Base-by-base conservation (phyloP, 75 land plant species). In the Pseudotsuga menziesii region DNA sequence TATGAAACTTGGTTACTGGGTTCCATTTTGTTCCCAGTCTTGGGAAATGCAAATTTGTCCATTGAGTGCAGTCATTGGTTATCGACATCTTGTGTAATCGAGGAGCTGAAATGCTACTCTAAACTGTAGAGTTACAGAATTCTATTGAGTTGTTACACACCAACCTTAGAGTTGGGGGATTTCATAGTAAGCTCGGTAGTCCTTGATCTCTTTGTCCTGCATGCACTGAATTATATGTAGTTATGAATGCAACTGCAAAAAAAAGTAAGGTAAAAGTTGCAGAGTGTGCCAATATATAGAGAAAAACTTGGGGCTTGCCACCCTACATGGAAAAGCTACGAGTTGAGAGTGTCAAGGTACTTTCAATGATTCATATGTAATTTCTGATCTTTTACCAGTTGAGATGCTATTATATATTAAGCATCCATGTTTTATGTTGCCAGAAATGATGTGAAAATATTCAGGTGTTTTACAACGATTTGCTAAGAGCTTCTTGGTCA, bases 211-310 rank as follows among this genome's bases (percentile, higher is more conserved):
- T 69, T 69, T 35, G 44, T 9, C 36, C 72, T 41, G 72, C 48
- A 20, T 44, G 23, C 14, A 17, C 23, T 69, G 52, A 36, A 36
- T 41, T 69, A 20, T 41, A 9, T 69, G 72, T 69, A 69, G 11
- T 69, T 32, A 69, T 20, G 41, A 64, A 52, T 69, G 72, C 72
- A 41, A 69, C 72, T 69, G 44, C 35, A 39, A 20, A 69, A 69
- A 69, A 69, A 69, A 2, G 54, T 69, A 41, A 69, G 52, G 72
- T 69, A 39, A 36, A 67, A 69, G 72, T 69, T 69, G 72, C 72
- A 69, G 72, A 35, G 72, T 39, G 44, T 69, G 72, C 22, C 7
- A 69, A 69, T 69, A 69, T 69, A 69, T 35, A 41, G 52, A 12
- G 41, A 22, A 69, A 69, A 69, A 20, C 54, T 9, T 9, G 54